Evolutionary conservation across 805 yeast genomes (phyloP).

Genomic region (Candida namnaoensis): DNA sequence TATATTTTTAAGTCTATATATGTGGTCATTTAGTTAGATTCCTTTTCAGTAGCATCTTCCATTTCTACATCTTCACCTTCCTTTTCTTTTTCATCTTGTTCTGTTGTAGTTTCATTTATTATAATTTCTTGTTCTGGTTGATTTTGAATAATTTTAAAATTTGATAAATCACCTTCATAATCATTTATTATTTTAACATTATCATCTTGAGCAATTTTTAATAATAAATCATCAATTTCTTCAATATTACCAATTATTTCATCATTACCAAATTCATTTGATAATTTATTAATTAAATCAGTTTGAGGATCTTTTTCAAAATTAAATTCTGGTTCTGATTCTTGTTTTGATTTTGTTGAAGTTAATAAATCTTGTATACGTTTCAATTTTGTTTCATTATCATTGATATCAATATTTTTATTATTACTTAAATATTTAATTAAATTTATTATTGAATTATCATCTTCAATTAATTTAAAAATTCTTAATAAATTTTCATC

Average conservation of each 20-base stretch:
- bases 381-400: too few species aligned
- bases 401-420: not conserved
- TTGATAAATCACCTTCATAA: not conserved
- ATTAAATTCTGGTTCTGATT: too few species aligned
- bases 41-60: too few species aligned
- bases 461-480: constrained; percentile 9
- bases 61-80: too few species aligned
- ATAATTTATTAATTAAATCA: constrained; percentile 7
- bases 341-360: too few species aligned
- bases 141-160: not conserved
- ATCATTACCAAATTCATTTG: constrained; percentile 11
- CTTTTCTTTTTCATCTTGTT: too few species aligned
- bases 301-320: not conserved
- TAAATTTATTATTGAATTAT: constrained; percentile 4
- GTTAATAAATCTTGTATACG: too few species aligned
- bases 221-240: constrained; percentile 6
- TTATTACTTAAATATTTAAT: not conserved
- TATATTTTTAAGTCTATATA: too few species aligned
- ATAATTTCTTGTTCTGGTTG: too few species aligned
- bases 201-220: constrained; percentile 9
- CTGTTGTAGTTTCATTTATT: too few species aligned
- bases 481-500: constrained; percentile 14
- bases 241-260: constrained; percentile 4
- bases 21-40: too few species aligned
- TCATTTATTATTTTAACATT: constrained; percentile 6